These are phyloP conservation scores for Fusarium denticulatum DNA, from an alignment of 2,329 filamentous ascomycete genomes.

Conservation along the genomic window DNA sequence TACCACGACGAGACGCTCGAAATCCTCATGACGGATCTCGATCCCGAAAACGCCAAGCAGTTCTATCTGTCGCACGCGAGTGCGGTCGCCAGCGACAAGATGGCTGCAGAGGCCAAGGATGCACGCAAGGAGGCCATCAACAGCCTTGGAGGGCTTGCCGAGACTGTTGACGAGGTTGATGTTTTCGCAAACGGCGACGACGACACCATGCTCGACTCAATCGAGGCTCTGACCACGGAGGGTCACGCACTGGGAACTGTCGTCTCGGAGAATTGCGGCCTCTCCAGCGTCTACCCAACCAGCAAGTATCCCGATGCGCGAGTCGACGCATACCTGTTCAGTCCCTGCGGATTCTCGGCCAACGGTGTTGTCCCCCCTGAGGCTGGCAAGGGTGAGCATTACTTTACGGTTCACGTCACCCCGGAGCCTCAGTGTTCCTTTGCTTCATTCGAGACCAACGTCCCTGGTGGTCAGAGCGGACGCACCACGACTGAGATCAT, in stretches of 20 bases:
- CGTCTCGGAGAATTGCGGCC: conserved; percentile 88
- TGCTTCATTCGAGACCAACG: conserved; percentile 98
- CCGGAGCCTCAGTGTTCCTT: conserved; percentile 97
- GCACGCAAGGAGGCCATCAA: conserved; percentile 69
- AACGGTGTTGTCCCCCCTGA: conserved; percentile 90
- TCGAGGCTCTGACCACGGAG: conserved; percentile 85
- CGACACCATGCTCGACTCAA: conserved; percentile 63
- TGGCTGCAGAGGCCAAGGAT: conserved; percentile 73
- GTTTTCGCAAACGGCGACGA: conserved; percentile 79
- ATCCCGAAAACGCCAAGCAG: conserved; percentile 74
- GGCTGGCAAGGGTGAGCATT: conserved; percentile 73
- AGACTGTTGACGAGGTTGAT: conserved; percentile 71
- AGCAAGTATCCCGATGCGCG: conserved; percentile 90
- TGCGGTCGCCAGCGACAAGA: conserved; percentile 86
- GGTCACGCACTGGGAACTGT: conserved; percentile 93
- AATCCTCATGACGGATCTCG: conserved; percentile 77
- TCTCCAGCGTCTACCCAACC: conserved; percentile 88
- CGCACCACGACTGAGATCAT: conserved; percentile 91
- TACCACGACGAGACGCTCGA: conserved; percentile 79
- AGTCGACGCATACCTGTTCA: conserved; percentile 96
- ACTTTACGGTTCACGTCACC: conserved; percentile 98
- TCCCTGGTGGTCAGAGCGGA: conserved; percentile 87
- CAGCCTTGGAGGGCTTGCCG: conserved; percentile 68
- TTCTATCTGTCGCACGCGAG: conserved; percentile 79
- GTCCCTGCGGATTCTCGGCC: conserved; percentile 95